Evolutionary conservation across 176 grass and related monocot genomes (phyloP).

Genomic region (Aegilops umbellulata): DNA sequence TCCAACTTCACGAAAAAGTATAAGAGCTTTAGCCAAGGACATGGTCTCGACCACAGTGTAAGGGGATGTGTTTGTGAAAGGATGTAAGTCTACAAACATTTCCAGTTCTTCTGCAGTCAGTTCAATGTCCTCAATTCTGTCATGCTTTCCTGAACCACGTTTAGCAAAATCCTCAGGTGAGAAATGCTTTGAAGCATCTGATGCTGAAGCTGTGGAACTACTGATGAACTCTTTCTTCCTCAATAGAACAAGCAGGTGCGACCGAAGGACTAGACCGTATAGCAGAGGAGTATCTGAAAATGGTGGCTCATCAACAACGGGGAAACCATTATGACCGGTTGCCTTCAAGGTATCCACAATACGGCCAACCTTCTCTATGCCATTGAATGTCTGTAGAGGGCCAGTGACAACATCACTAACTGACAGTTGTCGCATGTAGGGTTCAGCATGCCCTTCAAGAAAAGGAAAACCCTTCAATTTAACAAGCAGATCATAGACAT

Average conservation of each 20-base stretch:
- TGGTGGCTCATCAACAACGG: conserved; percentile 76
- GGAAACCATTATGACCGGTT: conserved; percentile 88
- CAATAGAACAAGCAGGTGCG: conserved; percentile 83
- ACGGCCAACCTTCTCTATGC: conserved; percentile 79
- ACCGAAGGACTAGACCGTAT: conserved; percentile 75
- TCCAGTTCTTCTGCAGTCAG: conserved; percentile 78
- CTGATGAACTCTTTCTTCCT: conserved; percentile 67
- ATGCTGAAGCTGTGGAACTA: conserved; percentile 26
- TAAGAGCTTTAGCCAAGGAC: conserved; percentile 90
- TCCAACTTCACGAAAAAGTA: conserved; percentile 91
- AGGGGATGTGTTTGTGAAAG: conserved; percentile 86
- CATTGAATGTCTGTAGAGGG: conserved; percentile 65
- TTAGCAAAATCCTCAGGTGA: conserved; percentile 74
- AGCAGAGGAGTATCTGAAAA: conserved; percentile 63
- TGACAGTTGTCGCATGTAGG: conserved; percentile 85
- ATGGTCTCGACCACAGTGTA: conserved; percentile 97
- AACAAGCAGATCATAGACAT: conserved; percentile 84
- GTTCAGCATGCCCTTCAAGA: conserved; percentile 88
- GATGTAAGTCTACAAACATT: conserved; percentile 94
- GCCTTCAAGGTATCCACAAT: conserved; percentile 78
- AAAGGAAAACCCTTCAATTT: conserved; percentile 92
- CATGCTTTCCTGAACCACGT: conserved; percentile 69
- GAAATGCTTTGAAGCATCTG: conserved; percentile 56
- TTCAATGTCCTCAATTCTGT: conserved; percentile 65
- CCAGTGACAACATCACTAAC: conserved; percentile 93